Evolutionary conservation across 2,329 filamentous ascomycete species (phyloP).

Genomic region (Aspergillus puulaauensis): DNA sequence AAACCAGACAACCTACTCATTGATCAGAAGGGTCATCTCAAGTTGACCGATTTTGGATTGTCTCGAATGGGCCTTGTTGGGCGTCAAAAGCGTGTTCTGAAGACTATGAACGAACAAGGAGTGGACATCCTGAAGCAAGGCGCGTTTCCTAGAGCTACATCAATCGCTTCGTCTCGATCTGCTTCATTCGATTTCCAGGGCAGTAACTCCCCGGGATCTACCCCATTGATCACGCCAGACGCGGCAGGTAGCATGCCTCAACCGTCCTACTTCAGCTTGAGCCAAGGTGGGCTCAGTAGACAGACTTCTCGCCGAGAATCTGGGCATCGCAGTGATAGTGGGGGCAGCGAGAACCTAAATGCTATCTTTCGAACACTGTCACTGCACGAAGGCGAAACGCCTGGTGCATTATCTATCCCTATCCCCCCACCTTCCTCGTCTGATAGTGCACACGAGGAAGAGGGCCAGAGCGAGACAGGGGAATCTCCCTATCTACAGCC

Average conservation of each 20-base stretch:
- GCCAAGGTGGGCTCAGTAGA: constrained; percentile 53
- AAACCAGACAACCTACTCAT: constrained; percentile 98
- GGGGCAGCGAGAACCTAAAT: constrained; percentile 80
- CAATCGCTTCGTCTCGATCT: constrained; percentile 85
- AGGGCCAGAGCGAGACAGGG: constrained; percentile 67
- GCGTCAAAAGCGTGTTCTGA: constrained; percentile 89
- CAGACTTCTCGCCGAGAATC: constrained; percentile 70
- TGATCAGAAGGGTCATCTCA: constrained; percentile 93
- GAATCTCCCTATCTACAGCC: constrained; percentile 75
- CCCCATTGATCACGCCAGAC: constrained; percentile 83
- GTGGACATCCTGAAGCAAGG: constrained; percentile 92
- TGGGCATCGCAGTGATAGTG: constrained; percentile 86
- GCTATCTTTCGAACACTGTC: constrained; percentile 80
- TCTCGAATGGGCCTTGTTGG: constrained; percentile 97
- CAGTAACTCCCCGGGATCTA: constrained; percentile 75
- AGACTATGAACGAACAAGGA: constrained; percentile 73
- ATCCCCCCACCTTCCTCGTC: constrained; percentile 31
- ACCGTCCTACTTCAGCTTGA: constrained; percentile 85
- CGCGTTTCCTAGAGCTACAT: constrained; percentile 81
- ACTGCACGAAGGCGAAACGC: constrained; percentile 61
- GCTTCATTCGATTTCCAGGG: constrained; percentile 88
- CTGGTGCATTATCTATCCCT: constrained; percentile 36
- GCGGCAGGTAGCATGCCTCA: constrained; percentile 67
- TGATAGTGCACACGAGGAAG: constrained; percentile 67
- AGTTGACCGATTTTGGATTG: constrained; percentile 94